Base-by-base conservation (phyloP, 169 alveolate genomes). In the Plasmodium fragile region DNA sequence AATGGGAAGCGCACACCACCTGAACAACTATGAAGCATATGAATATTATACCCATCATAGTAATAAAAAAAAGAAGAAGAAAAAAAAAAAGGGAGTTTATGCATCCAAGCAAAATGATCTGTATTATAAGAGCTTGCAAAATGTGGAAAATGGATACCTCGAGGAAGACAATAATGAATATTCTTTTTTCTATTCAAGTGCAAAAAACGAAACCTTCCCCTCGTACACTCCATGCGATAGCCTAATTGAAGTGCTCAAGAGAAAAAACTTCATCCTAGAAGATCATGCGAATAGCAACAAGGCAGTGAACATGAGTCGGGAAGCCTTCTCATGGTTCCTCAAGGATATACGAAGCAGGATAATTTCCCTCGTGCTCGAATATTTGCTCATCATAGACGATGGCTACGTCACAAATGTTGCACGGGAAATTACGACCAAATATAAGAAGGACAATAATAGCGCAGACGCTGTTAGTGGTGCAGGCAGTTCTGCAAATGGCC, bases 321-420 rank as follows among this genome's bases (percentile, higher is more conserved):
- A 96, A 81, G 97, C 98, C 2, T 92, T 97, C 70, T 94, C 97
- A 16, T 97, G 98, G 98, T 75, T 97, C 69, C 77, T 97, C 71
- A 96, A 96, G 91, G 98, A 97, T 53, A 92, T 96, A 5, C 73
- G 95, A 45, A 93, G 95, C 52, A 98, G 97, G 95, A 81, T 97
- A 53, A 81, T 81, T 45, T 96, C 98, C 11, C 82, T 97, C 32
- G 81, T 97, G 28, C 95, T 95, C 8, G 98, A 96, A 22, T 95
- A 83, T 83, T 92, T 95, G 30, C 80, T 82, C 52, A 89, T 95
- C 34, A 59, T 93, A 25, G 97, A 96, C 72, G 92, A 95, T 53
- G 97, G 97, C 71, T 41, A 95, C 43, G 92, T 97, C 11, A 95
- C 96, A 16, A 55, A 89, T 22, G 65, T 89, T 30, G 94, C 90